Evolutionary conservation across 306 rosid genomes (phyloP), one percentile per base, ranked within the genome.

Genomic region (Castanospermum australe): DNA sequence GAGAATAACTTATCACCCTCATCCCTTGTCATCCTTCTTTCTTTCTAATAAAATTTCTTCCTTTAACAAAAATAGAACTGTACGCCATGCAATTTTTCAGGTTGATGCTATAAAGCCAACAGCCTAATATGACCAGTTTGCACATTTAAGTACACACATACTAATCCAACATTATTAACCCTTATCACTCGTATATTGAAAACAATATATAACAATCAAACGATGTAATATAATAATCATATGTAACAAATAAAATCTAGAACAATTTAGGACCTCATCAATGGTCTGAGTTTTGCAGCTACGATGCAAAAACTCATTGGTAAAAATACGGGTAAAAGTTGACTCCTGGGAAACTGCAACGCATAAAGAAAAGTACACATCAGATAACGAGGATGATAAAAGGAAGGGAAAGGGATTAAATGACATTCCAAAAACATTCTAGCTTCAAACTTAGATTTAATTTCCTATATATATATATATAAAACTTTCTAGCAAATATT

Each of bases 221-320:
- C 52, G 70, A 61, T 42, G 61, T 47, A 79, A 67, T 47, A 80
- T 45, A 24, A 60, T 50, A 73, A 71, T 59, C 28, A 61, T 65
- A 24, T 15, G 66, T 71, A 56, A 65, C 24, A 67, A 79, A 48
- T 60, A 62, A 57, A 79, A 59, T 66, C 61, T 54, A 72, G 68
- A 70, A 81, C 41, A 73, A 55, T 65, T 30, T 45, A 4, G 59
- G 13, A 96, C 99, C 99, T 96, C 98, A 2, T 96, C 99, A 83
- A 96, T 90, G 76, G 90, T 93, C 86, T 93, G 98, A 45, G 82
- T 87, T 89, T 84, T 96, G 57, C 90, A 89, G 71, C 81, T 83
- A n/a, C 99, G 99, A 81, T 96, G 98, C 79, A 86, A 84, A 87
- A 85, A 96, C 84, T 96, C 97, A 79, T 96, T 96, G 79, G 91